Base-by-base conservation (phyloP, 345 rosid genomes). In the Eucalyptus microcorys region DNA sequence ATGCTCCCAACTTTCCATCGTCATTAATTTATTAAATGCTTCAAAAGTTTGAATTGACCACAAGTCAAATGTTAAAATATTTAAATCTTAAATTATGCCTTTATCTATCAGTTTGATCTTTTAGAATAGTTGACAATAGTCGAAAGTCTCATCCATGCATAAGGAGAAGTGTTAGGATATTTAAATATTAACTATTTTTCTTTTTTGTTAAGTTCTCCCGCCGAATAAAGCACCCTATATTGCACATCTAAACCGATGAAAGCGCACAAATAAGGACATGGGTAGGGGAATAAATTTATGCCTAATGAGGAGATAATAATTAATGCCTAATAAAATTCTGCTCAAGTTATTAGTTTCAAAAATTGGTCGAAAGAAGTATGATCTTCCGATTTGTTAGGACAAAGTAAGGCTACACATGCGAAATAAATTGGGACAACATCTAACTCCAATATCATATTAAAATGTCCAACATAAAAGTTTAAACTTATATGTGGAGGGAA, bases 401-500 rank as follows among this genome's bases (percentile, higher is more conserved):
- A 0, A 64, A 64, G 34, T 15, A 64, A 13, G 3, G 40, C 19
- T 64, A 34, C 76, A n/a, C 10, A n/a, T 15, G 19, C 2, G 0
- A 61, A 30, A 61, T 30, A 61, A 61, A n/a, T 4, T 14, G 19
- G 10, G 9, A 64, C 21, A 64, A 8, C 3, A n/a, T n/a, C 37
- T 64, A 8, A 64, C 37, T 64, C 19, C 21, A 17, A 64, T 64
- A n/a, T n/a, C 21, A 64, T 64, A 14, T 7, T n/a, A 64, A n/a
- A 64, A n/a, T n/a, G 5, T 64, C 5, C 37, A n/a, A 64, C 34
- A 6, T 59, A 26, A 59, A 64, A 64, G 3, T 5, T 7, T 64
- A n/a, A 14, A 64, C 37, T 64, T 16, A 14, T 14, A 64, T 64
- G 37, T 7, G 1, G 37, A n/a, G 37, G 17, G 40, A 64, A 16